Evolutionary conservation across 192 early-diverging fungal genomes (phyloP).

Genomic region (Entomortierella lignicola): DNA sequence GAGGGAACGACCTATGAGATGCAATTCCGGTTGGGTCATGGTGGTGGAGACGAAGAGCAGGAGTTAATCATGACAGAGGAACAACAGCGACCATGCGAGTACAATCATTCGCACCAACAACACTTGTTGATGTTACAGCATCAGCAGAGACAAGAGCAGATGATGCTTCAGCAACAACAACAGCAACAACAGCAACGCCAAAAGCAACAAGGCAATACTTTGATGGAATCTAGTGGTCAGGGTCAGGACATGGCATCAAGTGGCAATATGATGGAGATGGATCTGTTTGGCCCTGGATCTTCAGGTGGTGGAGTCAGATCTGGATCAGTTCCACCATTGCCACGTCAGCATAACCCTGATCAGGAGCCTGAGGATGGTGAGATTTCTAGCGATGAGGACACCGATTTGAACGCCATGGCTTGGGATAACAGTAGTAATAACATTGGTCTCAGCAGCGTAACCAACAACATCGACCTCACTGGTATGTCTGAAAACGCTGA

Average conservation of each 20-base stretch:
- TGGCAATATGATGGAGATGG: slow-evolving; percentile 16
- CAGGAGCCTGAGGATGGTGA: slow-evolving; percentile 40
- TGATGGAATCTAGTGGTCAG: not conserved
- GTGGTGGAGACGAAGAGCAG: slow-evolving; percentile 43
- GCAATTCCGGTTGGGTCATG: slow-evolving; percentile 45
- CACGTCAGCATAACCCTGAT: slow-evolving; percentile 22
- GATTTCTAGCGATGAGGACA: slow-evolving; percentile 35
- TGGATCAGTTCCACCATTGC: slow-evolving; percentile 27
- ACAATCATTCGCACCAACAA: slow-evolving; percentile 42
- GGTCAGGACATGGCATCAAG: not conserved
- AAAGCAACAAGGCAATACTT: slow-evolving; percentile 9
- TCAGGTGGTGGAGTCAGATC: slow-evolving; percentile 8
- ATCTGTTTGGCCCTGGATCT: slow-evolving; percentile 8
- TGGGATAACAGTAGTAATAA: slow-evolving; percentile 15
- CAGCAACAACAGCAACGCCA: slow-evolving; percentile 7
- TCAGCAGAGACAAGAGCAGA: slow-evolving; percentile 34
- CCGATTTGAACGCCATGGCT: slow-evolving; percentile 22
- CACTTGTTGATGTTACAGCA: slow-evolving; percentile 31
- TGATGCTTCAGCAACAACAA: slow-evolving; percentile 21
- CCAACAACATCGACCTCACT: not conserved
- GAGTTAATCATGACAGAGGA: slow-evolving; percentile 29
- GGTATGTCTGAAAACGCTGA: too few species aligned
- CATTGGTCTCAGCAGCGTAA: not conserved
- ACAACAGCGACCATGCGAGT: slow-evolving; percentile 33
- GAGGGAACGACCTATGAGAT: slow-evolving; percentile 45